A percentile compares a stretch with the other conserved stretches of the same genome.
Evolutionary conservation across 139 green algal species (phyloP).

Genomic region (Chlorella sorokiniana): DNA sequence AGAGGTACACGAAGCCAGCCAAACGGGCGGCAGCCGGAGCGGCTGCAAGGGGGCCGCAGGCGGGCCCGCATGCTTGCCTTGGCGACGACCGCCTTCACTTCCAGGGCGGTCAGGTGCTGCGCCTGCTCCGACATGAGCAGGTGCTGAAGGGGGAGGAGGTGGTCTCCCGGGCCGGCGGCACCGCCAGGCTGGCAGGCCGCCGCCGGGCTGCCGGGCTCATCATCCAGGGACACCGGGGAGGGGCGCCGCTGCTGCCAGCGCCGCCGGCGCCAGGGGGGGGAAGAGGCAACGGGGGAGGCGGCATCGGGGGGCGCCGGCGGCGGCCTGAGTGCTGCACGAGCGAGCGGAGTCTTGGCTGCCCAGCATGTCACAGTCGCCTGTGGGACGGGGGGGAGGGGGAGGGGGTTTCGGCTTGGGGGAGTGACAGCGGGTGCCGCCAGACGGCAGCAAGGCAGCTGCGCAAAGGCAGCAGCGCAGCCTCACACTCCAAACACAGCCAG

Average conservation of each 20-base stretch:
- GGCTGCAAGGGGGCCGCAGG: no score
- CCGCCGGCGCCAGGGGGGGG: not conserved
- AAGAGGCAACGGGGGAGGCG: not conserved
- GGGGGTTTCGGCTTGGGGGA: not conserved
- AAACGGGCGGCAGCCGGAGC: not conserved
- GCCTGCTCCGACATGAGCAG: constrained; percentile 39
- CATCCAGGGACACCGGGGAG: no score
- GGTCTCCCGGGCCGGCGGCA: not conserved
- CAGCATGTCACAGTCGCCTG: constrained; percentile 26
- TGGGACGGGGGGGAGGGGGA: not conserved
- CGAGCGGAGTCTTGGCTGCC: not conserved
- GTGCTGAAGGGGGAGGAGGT: constrained; percentile 36
- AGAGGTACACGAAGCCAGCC: not conserved
- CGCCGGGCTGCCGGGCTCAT: no score
- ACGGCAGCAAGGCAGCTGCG: no score
- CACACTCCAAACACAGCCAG: no score
- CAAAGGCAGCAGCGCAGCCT: no score
- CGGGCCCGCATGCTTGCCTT: not conserved
- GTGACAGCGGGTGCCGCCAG: not conserved
- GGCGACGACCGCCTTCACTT: constrained; percentile 43
- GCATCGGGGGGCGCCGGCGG: not conserved
- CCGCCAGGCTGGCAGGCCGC: not conserved
- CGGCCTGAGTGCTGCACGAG: not conserved
- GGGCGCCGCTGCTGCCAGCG: no score
- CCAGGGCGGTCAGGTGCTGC: constrained; percentile 19